Base-by-base conservation (phyloP, 345 rosid genomes). In the Mangifera indica region DNA sequence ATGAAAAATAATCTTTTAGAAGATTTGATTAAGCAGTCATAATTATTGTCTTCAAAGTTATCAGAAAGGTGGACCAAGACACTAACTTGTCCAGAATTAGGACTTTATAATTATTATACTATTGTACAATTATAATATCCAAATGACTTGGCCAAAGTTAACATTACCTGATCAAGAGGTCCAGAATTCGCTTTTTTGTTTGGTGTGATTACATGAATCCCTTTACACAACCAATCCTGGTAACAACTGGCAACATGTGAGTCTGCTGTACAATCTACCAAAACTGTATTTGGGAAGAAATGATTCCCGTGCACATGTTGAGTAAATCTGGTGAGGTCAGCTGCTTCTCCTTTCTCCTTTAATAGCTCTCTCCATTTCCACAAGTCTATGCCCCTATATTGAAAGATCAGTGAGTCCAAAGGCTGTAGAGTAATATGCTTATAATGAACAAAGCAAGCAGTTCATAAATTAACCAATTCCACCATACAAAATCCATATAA, bases 261-360 rank as follows among this genome's bases (percentile, higher is more conserved):
- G 66, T 96, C 98, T 49, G 99, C 97, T n/a, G 99, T 93, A 78
- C 99, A 96, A 76, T 96, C 99, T 70, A 96, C 99, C 72, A 96
- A 60, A 57, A 85, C 98, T n/a, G 94, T 88, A 81, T 93, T 96
- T 66, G 98, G 99, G 76, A 96, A 84, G 77, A 88, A 93, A 82
- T 89, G 94, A 78, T 93, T 96, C 75, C 92, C 96, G 76, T 83
- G 92, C 63, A 96, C 94, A 72, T 88, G 89, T 54, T 82, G 92
- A 60, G 84, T 80, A 81, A 96, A 93, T 75, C 87, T 93, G 52
- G 84, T 97, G 74, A 91, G 22, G 73, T 87, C 87, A 62, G 96
- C 92, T 71, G 73, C 89, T 82, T 88, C 88, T 59, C 97, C 96
- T 65, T 82, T 74, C 81, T 84, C 90, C 73, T 73, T 81, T 54